Evolutionary conservation across 805 yeast genomes (phyloP), one percentile per base, ranked within the genome.

Genomic region (Alloascoidea africana): DNA sequence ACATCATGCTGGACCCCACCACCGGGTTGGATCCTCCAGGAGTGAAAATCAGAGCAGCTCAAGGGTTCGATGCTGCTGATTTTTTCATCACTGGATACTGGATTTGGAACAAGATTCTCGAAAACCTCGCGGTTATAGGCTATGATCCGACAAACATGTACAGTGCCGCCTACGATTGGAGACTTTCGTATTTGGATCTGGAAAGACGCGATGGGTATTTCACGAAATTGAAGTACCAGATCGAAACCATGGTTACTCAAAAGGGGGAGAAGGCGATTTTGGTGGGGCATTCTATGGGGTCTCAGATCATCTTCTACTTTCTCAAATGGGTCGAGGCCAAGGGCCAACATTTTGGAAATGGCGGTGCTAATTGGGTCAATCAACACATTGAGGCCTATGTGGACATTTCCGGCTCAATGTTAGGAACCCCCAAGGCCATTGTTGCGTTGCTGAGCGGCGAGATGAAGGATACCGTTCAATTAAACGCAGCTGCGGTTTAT

Each of bases 81-180:
- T 91, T 85, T 57, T 91, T 91, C 51, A 76, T 91, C 56, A 83
- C 96, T 3, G 98, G 98, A 0, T 91, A 91, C 56, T 91, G 98
- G 98, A 84, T 91, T 49, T 91, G 98, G 98, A 85, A 84, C 54
- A 91, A 91, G 54, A 73, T 91, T 38, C 64, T 91, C n/a, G 95
- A 89, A 56, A 91, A 91, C 50, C 62, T 91, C 45, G 94, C 96
- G 2, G 96, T 84, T 1, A 72, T 91, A 42, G 96, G 96, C 0
- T 91, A 91, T 57, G 94, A 84, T 36, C 89, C 96, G 2, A 79
- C 84, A 47, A 83, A 70, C 49, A 86, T 91, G 96, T 52, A 68
- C 18, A 77, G 87, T 39, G 98, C 97, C 1, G 69, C 95, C 1
- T 91, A 91, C 55, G 98, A 91, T 55, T 91, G 98, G 98, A 71